Evolutionary conservation across 805 yeast species (phyloP), one percentile per base, ranked within the genome.

Genomic region (Metschnikowia gruessii): DNA sequence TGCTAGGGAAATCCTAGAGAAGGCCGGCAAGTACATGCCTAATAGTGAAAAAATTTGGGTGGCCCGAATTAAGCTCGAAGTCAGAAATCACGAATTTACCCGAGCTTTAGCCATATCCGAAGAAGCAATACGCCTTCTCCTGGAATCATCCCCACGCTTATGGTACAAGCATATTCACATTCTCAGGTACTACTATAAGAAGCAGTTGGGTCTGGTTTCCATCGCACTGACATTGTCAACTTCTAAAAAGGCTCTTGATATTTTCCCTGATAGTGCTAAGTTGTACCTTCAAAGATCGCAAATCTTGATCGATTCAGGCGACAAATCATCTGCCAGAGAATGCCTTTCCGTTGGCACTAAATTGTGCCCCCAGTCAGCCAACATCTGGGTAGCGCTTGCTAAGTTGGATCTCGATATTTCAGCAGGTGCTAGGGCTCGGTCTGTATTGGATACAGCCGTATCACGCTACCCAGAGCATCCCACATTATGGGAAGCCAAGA

Each of bases 61-160:
- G 41, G 92, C 92, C 0, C 73, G 83, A n/a, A 70, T 85, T 19
- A 84, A 87, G 52, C 63, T 89, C 29, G 87, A 86, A 46, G 65
- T 69, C 15, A 71, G 71, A 18, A 64, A 69, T 5, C 63, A 66
- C 4, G 59, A 75, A 17, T 44, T 44, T 24, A 13, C 36, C 9
- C 35, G 31, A 16, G 48, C 48, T 3, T 83, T 85, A 0, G 51
- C 68, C 3, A 26, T 55, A 3, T 63, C 74, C 0, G 61, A 66
- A 1, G 41, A 38, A n/a, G 52, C 61, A 17, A 17, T 64, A 11
- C 17, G 40, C 6, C 21, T 36, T 4, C 36, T 48, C 8, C 37
- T 37, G 6, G 40, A 31, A 5, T 16, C 48, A 1, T 65, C 77
- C 4, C 77, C 79, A 17, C 64, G 82, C 43, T 62, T 85, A 0